Evolutionary conservation across 129 eudicot genomes (phyloP).

Genomic region (Glebionis coronaria): DNA sequence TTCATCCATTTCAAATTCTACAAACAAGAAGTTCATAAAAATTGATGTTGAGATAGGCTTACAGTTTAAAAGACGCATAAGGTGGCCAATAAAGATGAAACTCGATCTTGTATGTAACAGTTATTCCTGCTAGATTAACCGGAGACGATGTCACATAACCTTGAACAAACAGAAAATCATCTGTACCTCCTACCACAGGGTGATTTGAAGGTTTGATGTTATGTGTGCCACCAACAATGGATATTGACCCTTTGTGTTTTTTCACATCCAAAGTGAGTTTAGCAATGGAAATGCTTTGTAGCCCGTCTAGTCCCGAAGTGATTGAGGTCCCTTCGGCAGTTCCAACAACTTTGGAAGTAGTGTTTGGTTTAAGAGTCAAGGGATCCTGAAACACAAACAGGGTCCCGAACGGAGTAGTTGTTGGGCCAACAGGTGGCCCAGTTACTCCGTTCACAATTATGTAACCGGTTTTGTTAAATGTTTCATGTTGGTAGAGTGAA

Average conservation of each 20-base stretch:
- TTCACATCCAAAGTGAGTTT: constrained; percentile 35
- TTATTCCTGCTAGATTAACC: constrained; percentile 34
- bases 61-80: constrained; percentile 34
- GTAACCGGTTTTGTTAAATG: constrained; percentile 51
- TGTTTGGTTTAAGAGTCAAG: constrained; percentile 38
- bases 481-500: constrained; percentile 51
- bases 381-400: constrained; percentile 48
- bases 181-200: constrained; percentile 66
- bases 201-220: constrained; percentile 45
- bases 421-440: constrained; percentile 39
- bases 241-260: constrained; percentile 47
- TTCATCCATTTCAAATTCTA: constrained; percentile 1
- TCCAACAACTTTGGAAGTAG: constrained; percentile 41
- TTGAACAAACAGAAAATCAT: constrained; percentile 55
- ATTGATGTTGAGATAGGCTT: constrained; percentile 13
- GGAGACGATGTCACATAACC: constrained; percentile 59
- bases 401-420: constrained; percentile 56
- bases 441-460: constrained; percentile 40
- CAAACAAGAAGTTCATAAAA: constrained; percentile 14
- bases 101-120: constrained; percentile 46
- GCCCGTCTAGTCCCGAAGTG: constrained; percentile 56
- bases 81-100: constrained; percentile 64
- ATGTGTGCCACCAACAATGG: constrained; percentile 41
- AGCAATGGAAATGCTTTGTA: constrained; percentile 40
- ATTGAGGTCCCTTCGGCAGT: constrained; percentile 40